Evolutionary conservation across 1,284 basidiomycete genomes (phyloP), one percentile per base, ranked within the genome.

Genomic region (Microbotryum scabiosae): DNA sequence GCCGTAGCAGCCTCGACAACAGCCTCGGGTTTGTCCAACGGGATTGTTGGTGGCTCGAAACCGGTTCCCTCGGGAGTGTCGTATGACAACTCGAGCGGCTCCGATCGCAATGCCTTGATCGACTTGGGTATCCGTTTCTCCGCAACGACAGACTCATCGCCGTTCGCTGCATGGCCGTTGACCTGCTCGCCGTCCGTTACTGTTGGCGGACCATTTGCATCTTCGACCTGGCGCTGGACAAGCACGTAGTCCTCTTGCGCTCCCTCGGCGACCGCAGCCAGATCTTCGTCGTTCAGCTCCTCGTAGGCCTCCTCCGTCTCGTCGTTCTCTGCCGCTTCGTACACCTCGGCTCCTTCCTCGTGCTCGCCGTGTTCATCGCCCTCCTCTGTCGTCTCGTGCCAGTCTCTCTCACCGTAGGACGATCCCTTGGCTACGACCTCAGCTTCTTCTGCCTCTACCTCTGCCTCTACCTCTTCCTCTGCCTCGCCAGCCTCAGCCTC

Each of bases 241-340:
- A 62, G 30, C 18, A 66, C 51, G 10, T 49, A 50, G 21, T 67
- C 67, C 55, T 70, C 64, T 49, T 65, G 61, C 23, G 55, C 64
- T 3, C 63, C 66, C 18, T 65, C 66, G 25, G 60, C 57, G 23
- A 58, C 60, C 1, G 62, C 64, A 2, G 49, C 57, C 25, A 63
- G 47, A 23, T 65, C 62, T 43, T 63, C 66, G 14, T 51, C 54
- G 23, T 66, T 62, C 18, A 68, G 54, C 43, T 65, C 57, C 3
- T 59, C 66, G 9, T 62, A 56, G 25, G 61, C 61, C 25, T 57
- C 32, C 20, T 48, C 51, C 16, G 18, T 47, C 7, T 41, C 32
- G 4, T 9, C 55, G 0, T 23, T 51, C 8, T 21, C 51, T 20
- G 32, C 54, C 46, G 57, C 58, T 9, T 45, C 44, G 7, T 26